Base-by-base conservation (phyloP, 2,329 filamentous ascomycete species). In the Plectosphaerella plurivora region DNA sequence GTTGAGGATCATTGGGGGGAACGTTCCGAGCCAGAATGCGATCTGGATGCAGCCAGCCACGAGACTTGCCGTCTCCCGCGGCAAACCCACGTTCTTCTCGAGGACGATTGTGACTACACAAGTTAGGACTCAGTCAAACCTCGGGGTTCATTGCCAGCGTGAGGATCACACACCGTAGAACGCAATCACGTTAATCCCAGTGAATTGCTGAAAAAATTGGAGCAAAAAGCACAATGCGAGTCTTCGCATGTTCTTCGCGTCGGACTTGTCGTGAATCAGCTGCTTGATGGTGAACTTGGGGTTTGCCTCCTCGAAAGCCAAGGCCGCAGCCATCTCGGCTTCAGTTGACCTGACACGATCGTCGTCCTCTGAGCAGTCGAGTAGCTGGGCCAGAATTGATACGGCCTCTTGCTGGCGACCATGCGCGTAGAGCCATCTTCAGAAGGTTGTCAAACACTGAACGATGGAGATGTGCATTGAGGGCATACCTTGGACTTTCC, bases 1-100 rank as follows among this genome's bases (percentile, higher is more conserved):
- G 45, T 28, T 46, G 11, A 46, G 15, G 22, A 46, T 16, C 45
- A 46, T 46, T 2, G 45, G 45, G 15, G 45, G 45, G n/a, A 46
- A 46, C 9, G 45, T 46, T 8, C 45, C 45, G 7, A 46, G 45
- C 45, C 45, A 46, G 15, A 46, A 46, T 7, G 45, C 45, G 7
- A 46, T 46, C 45, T 46, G 45, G n/a, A 46, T 46, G 45, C 22
- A 46, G 45, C 45, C 45, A 24, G 45, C 45, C 7, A 46, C 45
- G 8, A 46, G 24, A 33, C 45, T 28, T 7, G 45, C 22, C 12
- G 45, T 46, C 45, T 46, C 45, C 8, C 24, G 14, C 3, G 9
- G 7, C 7, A 46, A 16, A 11, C 45, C 45, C 2, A 46, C 45
- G 24, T 46, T 46, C 10, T 46, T 22, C 15, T 46, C 45, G 12